These are phyloP conservation scores for Globisporangium iwayamae DNA, from an alignment of 352 stramenopile species.

Conservation along the genomic window DNA sequence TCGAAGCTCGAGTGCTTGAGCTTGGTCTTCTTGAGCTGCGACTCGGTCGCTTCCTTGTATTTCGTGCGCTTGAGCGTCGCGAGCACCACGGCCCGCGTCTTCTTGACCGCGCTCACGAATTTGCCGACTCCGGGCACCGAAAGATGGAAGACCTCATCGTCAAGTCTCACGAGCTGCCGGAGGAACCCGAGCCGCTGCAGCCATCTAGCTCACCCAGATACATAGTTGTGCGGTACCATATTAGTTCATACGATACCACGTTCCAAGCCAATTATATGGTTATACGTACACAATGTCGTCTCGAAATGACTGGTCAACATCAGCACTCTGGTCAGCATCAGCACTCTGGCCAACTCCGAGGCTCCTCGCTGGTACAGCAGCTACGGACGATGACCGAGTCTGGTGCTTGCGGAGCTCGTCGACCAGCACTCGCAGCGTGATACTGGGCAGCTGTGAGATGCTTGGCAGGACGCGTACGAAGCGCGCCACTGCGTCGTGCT, in stretches of 20 bases:
- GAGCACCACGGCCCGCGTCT: constrained; percentile 40
- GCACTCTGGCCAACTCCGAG: constrained; percentile 2
- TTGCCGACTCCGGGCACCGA: constrained; percentile 60
- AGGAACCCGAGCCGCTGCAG: constrained; percentile 57
- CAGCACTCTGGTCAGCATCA: constrained; percentile 7
- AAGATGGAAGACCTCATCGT: constrained; percentile 45
- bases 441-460: constrained; percentile 8
- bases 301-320: constrained; percentile 18
- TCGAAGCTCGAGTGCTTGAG: constrained; percentile 50
- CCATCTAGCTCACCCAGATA: constrained; percentile 15
- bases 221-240: not conserved
- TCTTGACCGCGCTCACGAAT: constrained; percentile 50
- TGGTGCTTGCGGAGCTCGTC: constrained; percentile 10
- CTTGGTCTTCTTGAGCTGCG: constrained; percentile 60
- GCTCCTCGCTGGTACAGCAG: not conserved
- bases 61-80: constrained; percentile 47
- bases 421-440: constrained; percentile 6
- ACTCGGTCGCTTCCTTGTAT: constrained; percentile 58
- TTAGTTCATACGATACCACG: not conserved
- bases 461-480: constrained; percentile 21
- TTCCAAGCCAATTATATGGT: not conserved
- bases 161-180: constrained; percentile 34
- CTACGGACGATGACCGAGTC: not conserved
- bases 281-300: constrained; percentile 30
- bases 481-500: constrained; percentile 35